A percentile compares a stretch with the other conserved stretches of the same genome.
These are phyloP conservation scores for Tricladium varicosporioides DNA, from an alignment of 2,329 filamentous ascomycete species.

Conservation along the genomic window DNA sequence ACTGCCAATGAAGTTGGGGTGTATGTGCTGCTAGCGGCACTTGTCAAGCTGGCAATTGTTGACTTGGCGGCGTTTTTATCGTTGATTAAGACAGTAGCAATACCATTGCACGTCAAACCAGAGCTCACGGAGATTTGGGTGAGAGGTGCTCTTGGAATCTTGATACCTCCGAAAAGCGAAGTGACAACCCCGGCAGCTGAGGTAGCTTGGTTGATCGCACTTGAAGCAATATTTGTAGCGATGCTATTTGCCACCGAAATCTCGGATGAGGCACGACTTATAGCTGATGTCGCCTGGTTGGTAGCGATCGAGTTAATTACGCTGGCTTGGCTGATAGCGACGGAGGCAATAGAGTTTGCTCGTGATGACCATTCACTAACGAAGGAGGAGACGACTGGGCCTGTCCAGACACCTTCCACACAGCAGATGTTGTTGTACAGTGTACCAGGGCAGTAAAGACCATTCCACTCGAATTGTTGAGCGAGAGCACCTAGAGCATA, in stretches of 20 bases:
- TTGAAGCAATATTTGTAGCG: not conserved
- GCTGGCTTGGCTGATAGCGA: not conserved
- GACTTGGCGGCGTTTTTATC: not conserved
- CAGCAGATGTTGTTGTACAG: slow-evolving; percentile 1
- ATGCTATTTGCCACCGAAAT: not conserved
- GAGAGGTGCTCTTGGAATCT: not conserved
- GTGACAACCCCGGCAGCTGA: not conserved
- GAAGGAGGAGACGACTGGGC: not conserved
- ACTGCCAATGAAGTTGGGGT: not conserved
- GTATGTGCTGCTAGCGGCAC: not conserved
- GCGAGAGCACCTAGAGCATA: not conserved
- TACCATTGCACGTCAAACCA: slow-evolving; percentile 2
- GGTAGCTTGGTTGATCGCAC: not conserved
- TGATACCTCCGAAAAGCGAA: not conserved
- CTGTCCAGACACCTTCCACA: not conserved
- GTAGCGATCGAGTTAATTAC: no score
- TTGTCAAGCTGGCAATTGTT: slow-evolving; percentile 1
- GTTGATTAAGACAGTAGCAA: not conserved
- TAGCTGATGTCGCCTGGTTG: no score
- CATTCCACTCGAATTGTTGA: not conserved
- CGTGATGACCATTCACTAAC: not conserved
- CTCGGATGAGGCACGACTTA: not conserved
- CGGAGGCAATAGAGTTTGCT: not conserved
- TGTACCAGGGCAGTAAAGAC: not conserved
- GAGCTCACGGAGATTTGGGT: not conserved